phyloP scores from a whole-genome alignment of 768 basidiomycete genomes.

The Lenzites betulinus region DNA sequence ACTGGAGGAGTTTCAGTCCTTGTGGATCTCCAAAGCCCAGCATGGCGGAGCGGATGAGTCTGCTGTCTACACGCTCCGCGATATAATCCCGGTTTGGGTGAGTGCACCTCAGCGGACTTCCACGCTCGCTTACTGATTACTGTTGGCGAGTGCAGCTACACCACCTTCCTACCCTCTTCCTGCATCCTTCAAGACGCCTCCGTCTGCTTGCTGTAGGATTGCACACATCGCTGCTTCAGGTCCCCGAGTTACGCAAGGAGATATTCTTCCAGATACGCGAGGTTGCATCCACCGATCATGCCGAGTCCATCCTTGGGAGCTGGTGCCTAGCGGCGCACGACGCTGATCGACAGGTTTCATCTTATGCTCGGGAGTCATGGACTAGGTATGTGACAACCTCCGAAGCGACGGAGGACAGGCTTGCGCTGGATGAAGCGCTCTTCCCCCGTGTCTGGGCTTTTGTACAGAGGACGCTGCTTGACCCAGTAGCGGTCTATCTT shows the following conservation, averaged over 20 bases:
- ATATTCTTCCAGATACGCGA: conserved; percentile 50
- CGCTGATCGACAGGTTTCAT: conserved; percentile 62
- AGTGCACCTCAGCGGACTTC: conserved; percentile 32
- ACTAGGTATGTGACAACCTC: conserved; percentile 33
- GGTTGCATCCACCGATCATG: conserved; percentile 47
- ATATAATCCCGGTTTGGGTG: conserved; percentile 92
- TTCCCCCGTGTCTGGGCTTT: conserved; percentile 50
- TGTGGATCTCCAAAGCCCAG: conserved; percentile 61
- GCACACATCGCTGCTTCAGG: conserved; percentile 65
- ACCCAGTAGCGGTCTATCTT: conserved; percentile 59
- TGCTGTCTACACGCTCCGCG: conserved; percentile 43
- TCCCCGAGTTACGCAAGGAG: conserved; percentile 49
- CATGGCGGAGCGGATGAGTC: conserved; percentile 45
- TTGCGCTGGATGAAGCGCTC: conserved; percentile 37
- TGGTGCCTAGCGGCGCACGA: conserved; percentile 79
- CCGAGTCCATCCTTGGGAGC: conserved; percentile 63
- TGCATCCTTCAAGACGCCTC: conserved; percentile 79
- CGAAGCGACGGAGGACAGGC: conserved; percentile 15
- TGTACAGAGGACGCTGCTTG: conserved; percentile 54
- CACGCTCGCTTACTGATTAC: background rate
- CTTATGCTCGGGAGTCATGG: conserved; percentile 58
- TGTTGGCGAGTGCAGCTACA: conserved; percentile 58
- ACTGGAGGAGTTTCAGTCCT: conserved; percentile 75
- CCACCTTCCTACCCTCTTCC: conserved; percentile 78
- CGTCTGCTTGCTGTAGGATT: conserved; percentile 59